Evolutionary conservation across 306 rosid genomes (phyloP).

Genomic region (Cucumis hystrix): DNA sequence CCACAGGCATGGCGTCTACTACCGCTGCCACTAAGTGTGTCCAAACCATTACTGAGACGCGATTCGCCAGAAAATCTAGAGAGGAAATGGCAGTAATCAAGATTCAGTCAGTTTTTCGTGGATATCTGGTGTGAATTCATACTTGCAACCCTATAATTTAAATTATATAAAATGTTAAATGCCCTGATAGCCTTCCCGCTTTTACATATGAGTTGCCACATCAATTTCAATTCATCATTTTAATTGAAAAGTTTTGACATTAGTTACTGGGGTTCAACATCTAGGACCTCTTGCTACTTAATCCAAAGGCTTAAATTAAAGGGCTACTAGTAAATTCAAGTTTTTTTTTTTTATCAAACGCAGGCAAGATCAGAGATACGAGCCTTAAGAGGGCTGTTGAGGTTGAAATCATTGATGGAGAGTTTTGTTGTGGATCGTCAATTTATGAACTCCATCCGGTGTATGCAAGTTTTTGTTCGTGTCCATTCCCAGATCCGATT

Average conservation of each 20-base stretch:
- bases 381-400: slow-evolving; percentile 76
- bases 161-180: neutral
- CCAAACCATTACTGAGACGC: slow-evolving; percentile 18
- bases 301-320: neutral
- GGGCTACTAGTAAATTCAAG: neutral
- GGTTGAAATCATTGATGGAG: slow-evolving; percentile 75
- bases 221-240: neutral
- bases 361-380: slow-evolving; percentile 86
- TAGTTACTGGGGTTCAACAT: neutral
- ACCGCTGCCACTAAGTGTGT: slow-evolving; percentile 12
- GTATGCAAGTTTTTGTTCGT: slow-evolving; percentile 88
- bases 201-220: neutral
- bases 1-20: neutral
- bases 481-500: slow-evolving; percentile 83
- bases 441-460: slow-evolving; percentile 59
- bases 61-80: slow-evolving; percentile 40
- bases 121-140: slow-evolving; percentile 53
- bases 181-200: neutral
- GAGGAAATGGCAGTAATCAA: slow-evolving; percentile 77
- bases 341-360: neutral
- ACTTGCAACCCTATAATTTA: neutral
- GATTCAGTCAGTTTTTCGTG: slow-evolving; percentile 89
- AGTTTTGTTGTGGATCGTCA: slow-evolving; percentile 81
- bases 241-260: neutral
- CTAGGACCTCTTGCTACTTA: neutral